Evolutionary conservation across 169 alveolate genomes (phyloP).

Genomic region (Plasmodium falciparum): DNA sequence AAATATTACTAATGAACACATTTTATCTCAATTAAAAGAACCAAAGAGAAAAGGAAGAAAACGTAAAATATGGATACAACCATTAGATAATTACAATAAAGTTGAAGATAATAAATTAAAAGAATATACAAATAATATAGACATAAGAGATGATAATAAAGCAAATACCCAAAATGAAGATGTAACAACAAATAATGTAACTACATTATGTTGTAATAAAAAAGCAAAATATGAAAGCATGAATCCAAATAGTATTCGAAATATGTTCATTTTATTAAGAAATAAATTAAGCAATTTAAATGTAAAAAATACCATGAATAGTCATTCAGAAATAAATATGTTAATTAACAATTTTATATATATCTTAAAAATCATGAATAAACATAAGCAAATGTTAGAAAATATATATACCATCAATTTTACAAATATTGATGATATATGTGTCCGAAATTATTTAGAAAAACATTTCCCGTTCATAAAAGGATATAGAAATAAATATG

Average conservation of each 20-base stretch:
- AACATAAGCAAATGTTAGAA: conserved; percentile 23
- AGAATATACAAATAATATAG: conserved; percentile 19
- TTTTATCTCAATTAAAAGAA: conserved; percentile 9
- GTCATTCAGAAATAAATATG: conserved; percentile 46
- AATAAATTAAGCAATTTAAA: conserved; percentile 33
- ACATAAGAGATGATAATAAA: conserved; percentile 4
- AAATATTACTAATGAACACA: conserved; percentile 1
- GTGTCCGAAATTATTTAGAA: conserved; percentile 32
- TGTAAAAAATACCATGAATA: conserved; percentile 18
- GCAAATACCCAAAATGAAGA: conserved; percentile 31
- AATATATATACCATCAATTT: conserved; percentile 15
- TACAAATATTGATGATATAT: conserved; percentile 10
- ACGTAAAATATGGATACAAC: conserved; percentile 21
- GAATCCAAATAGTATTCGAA: not conserved
- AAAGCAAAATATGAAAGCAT: conserved; percentile 6
- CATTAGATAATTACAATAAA: conserved; percentile 27
- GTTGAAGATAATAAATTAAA: conserved; percentile 38
- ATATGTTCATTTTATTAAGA: conserved; percentile 22
- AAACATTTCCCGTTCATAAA: conserved; percentile 30
- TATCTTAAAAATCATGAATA: conserved; percentile 16
- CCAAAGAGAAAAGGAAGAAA: conserved; percentile 59
- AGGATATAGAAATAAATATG: conserved; percentile 9
- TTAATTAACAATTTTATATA: conserved; percentile 23
- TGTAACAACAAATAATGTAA: not conserved
- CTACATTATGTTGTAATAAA: not conserved